Evolutionary conservation across 805 yeast genomes (phyloP).

Genomic region (Sugiyamaella boreocaroliniensis): DNA sequence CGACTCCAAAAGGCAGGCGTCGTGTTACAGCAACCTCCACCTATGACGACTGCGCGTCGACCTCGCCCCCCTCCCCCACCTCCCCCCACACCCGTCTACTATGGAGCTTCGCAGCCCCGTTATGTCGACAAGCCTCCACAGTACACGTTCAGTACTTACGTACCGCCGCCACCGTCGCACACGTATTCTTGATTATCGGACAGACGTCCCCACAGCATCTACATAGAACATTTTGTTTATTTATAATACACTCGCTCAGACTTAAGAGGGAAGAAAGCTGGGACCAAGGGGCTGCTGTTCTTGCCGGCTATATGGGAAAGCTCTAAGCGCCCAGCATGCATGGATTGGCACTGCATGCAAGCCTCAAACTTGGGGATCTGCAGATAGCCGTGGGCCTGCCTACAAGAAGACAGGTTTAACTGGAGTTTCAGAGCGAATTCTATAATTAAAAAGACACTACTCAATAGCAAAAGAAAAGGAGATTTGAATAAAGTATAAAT

Average conservation of each 20-base stretch:
- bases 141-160: not conserved
- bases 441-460: too few relatives aligned
- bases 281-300: too few relatives aligned
- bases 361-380: not conserved
- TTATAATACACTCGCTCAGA: not conserved
- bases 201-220: not conserved
- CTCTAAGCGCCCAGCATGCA: not conserved
- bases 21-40: not conserved
- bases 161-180: not conserved
- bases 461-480: too few relatives aligned
- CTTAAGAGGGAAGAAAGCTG: not conserved
- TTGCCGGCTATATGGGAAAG: not conserved
- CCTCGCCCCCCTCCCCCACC: conserved; percentile 2
- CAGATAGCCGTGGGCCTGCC: not conserved
- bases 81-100: not conserved
- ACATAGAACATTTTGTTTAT: not conserved
- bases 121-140: not conserved
- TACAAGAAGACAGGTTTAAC: not conserved
- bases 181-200: not conserved
- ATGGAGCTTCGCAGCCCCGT: not conserved
- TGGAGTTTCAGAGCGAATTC: not conserved
- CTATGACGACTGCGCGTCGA: not conserved
- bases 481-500: too few relatives aligned
- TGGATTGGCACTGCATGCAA: not conserved
- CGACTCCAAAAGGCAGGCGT: not conserved